A percentile compares a stretch with the other conserved stretches of the same genome.
Evolutionary conservation across 257 asterid species (phyloP).

Genomic region (Nicotiana obtusifolia): DNA sequence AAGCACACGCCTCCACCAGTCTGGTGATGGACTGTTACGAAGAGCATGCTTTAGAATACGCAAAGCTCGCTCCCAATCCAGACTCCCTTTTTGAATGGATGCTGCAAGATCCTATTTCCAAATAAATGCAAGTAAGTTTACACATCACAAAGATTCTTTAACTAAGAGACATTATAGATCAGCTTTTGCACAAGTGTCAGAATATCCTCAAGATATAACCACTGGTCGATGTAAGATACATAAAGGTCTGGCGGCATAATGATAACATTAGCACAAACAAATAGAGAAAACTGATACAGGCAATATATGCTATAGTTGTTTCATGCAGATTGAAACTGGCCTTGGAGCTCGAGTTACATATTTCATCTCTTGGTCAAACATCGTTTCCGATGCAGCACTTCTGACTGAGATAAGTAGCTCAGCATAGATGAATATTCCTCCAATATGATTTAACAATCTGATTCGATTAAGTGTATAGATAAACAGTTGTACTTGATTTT

Average conservation of each 20-base stretch:
- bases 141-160: background rate
- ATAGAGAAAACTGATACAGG: background rate
- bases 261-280: background rate
- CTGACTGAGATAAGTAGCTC: background rate
- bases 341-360: background rate
- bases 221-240: background rate
- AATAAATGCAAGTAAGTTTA: slow-evolving; percentile 8
- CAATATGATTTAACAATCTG: background rate
- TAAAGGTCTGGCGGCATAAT: background rate
- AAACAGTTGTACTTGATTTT: background rate
- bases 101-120: slow-evolving; percentile 81
- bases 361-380: slow-evolving; percentile 1
- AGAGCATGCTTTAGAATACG: slow-evolving; percentile 96
- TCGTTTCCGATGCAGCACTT: background rate
- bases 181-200: background rate
- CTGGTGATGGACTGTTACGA: slow-evolving; percentile 96
- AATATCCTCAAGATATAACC: background rate
- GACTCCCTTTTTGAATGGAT: slow-evolving; percentile 87
- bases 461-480: background rate
- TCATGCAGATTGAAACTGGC: slow-evolving; percentile 2
- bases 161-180: background rate
- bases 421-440: background rate
- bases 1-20: slow-evolving; percentile 99
- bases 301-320: background rate
- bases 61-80: slow-evolving; percentile 98